Base-by-base conservation (phyloP, 768 basidiomycete genomes). In the Plicaturopsis crispa region DNA sequence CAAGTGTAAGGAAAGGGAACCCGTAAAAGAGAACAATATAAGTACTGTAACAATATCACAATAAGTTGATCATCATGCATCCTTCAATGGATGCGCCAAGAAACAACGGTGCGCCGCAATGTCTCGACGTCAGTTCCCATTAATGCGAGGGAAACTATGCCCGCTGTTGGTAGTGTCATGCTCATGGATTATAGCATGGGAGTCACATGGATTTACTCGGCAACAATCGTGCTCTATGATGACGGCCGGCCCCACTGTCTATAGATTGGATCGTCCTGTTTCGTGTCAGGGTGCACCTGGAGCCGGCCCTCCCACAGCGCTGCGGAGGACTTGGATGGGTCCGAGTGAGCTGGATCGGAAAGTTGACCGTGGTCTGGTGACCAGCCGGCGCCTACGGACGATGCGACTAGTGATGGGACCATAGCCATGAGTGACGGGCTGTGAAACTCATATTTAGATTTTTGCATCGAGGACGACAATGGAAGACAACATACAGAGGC, bases 281-380 rank as follows among this genome's bases (percentile, higher is more conserved):
- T 66, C 2, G 90, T 93, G 24, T 86, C 87, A 0, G 91, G 91
- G 53, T 96, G 92, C 5, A 94, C 65, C 55, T 90, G 88, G 12
- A 91, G 67, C 59, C 75, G 85, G 45, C 89, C 89, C 55, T 85
- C 78, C 80, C 80, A 88, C 5, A 91, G 67, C 2, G 84, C 86
- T 7, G 86, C 80, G 21, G 86, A 82, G 7, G 86, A 83, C 54
- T 71, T 72, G 22, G 88, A 87, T 12, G 89, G 86, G 56, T 90
- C 84, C 41, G 69, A 64, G 36, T 75, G 69, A 19, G 84, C 76
- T 22, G 87, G 88, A 57, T 91, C 82, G 1, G 81, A 80, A 5
- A 86, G 63, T 3, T 74, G 70, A 24, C 75, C 72, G 19, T 50
- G 56, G 34, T 71, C 66, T 16, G 76, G 73, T 22, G 69, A 61